Evolutionary conservation across 805 yeast species (phyloP), one percentile per base, ranked within the genome.

Genomic region (Hanseniaspora nectarophila): DNA sequence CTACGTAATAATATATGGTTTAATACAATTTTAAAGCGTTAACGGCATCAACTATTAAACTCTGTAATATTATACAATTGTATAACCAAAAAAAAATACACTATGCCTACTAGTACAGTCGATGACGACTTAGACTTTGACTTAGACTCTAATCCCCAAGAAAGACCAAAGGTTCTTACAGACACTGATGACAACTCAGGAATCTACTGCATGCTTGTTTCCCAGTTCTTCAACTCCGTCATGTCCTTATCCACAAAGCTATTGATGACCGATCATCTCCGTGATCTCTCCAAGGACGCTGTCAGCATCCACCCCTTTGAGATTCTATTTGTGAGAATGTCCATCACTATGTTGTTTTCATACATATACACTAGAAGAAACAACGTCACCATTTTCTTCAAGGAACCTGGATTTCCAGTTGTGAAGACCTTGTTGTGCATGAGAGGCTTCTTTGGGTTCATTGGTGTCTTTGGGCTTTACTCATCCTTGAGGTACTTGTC

Each of bases 401-500:
- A 77, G 12, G 82, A 90, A 2, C 74, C 79, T 56, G 96, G 96
- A 0, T 85, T 87, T 1, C 71, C 66, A 12, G 75, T 72, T 2
- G 62, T 78, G 35, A 69, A 95, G 13, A 60, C 63, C 47, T 70
- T 76, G 58, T 67, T 87, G 54, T 61, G 77, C 0, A 43, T 75
- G 4, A 70, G 96, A 55, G 95, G 95, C 0, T 45, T 73, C 1
- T 71, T 78, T 15, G 97, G 97, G 5, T 85, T 80, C 58, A 63
- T 82, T 54, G 95, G 95, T 3, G 94, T 87, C 5, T 81, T 81
- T 60, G 82, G 90, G 4, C 70, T 84, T 61, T 88, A 85, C 64
- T 85, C 72, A 62, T 78, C 95, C 1, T 68, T 88, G 56, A 73
- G 78, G 67, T 85, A 82, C 59, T 70, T 88, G 43, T 76, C 85